phyloP scores from a whole-genome alignment of 257 asterid species.

The Eucommia ulmoides region DNA sequence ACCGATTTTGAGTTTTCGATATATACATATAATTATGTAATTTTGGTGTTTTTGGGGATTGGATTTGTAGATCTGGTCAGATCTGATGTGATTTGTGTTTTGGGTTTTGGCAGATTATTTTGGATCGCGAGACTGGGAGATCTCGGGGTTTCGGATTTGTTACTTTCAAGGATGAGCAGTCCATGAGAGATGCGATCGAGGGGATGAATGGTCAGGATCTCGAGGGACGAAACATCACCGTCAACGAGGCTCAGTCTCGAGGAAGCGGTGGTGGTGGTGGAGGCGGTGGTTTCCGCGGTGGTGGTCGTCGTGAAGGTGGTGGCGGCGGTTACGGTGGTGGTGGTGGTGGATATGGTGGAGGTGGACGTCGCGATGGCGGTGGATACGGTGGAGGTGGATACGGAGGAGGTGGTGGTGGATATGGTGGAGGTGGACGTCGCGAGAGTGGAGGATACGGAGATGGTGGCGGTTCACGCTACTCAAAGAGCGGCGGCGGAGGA shows the following conservation, averaged over 20 bases:
- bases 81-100: neutral
- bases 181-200: conserved; percentile 73
- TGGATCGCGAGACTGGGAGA: conserved; percentile 89
- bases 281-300: conserved; percentile 14
- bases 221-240: conserved; percentile 85
- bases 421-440: conserved; percentile 18
- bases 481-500: conserved; percentile 17
- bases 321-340: conserved; percentile 11
- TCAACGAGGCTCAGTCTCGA: conserved; percentile 85
- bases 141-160: conserved; percentile 96
- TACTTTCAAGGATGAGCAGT: conserved; percentile 61
- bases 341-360: conserved; percentile 5
- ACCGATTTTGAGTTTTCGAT: conserved; percentile 19
- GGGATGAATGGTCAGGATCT: conserved; percentile 80
- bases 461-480: conserved; percentile 19
- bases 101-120: conserved; percentile 35
- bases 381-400: conserved; percentile 22
- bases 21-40: neutral
- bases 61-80: conserved; percentile 1
- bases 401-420: conserved; percentile 18
- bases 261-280: conserved; percentile 37
- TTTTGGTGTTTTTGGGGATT: neutral
- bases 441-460: conserved; percentile 19
- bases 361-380: conserved; percentile 7
- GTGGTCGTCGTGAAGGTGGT: conserved; percentile 14